Evolutionary conservation across 441 rosid genomes (phyloP).

Genomic region (Bruguiera hainesii): DNA sequence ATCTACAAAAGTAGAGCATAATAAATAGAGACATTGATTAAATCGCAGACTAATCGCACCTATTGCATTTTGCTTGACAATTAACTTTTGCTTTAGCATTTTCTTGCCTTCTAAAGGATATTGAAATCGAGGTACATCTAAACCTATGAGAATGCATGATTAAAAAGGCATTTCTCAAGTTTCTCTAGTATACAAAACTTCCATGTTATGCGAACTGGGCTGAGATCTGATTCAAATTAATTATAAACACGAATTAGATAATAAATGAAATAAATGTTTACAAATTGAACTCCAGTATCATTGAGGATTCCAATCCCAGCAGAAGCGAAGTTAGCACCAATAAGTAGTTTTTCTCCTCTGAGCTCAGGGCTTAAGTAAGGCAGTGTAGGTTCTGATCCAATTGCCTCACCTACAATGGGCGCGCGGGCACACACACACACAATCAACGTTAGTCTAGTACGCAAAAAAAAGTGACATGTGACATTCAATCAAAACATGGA

Average conservation of each 20-base stretch:
- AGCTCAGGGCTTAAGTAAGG: constrained; percentile 84
- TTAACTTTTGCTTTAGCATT: neutral
- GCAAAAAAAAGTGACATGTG: neutral
- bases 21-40: neutral
- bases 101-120: too few species aligned
- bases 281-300: constrained; percentile 93
- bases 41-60: neutral
- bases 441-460: neutral
- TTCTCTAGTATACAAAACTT: too few species aligned
- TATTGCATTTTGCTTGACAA: too few species aligned
- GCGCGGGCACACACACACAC: neutral
- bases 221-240: too few species aligned
- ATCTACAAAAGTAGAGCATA: constrained; percentile 39
- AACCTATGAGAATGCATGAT: too few species aligned
- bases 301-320: constrained; percentile 96
- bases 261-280: constrained; percentile 28
- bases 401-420: constrained; percentile 50
- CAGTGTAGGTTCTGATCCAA: constrained; percentile 75
- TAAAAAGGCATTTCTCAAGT: too few species aligned
- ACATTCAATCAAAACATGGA: neutral
- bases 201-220: too few species aligned
- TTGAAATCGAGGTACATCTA: too few species aligned
- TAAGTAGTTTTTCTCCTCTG: constrained; percentile 59
- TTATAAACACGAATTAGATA: too few species aligned
- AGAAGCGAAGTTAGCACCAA: constrained; percentile 95